phyloP scores from a whole-genome alignment of 1,284 basidiomycete species.

The Trichosporon sp. region DNA sequence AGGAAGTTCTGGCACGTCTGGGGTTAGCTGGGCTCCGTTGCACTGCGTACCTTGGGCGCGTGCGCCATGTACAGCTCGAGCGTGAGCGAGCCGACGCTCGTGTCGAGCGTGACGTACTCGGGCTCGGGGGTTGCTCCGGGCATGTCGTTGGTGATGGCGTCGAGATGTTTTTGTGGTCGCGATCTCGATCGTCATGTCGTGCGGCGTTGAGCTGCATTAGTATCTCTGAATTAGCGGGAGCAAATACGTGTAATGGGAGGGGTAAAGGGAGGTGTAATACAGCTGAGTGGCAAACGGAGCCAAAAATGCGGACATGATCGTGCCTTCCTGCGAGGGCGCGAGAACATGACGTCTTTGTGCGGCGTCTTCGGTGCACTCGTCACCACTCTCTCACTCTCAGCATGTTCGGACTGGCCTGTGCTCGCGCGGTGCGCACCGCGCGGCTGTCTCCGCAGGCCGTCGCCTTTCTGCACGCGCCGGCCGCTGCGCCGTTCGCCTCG shows the following conservation, averaged over 20 bases:
- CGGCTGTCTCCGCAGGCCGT: not conserved
- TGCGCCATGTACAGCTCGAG: slow-evolving; percentile 88
- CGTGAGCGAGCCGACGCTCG: slow-evolving; percentile 78
- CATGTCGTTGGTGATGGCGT: slow-evolving; percentile 6
- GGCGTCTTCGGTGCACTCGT: not conserved
- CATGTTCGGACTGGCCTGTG: not conserved
- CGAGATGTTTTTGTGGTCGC: not conserved
- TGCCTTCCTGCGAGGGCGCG: not conserved
- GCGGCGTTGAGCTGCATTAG: not conserved
- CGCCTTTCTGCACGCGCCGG: not conserved
- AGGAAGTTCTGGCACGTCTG: slow-evolving; percentile 93
- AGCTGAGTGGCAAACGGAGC: not conserved
- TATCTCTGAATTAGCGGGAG: too few species aligned
- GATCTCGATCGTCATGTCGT: not conserved
- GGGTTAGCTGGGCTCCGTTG: not conserved
- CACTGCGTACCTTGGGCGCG: slow-evolving; percentile 66
- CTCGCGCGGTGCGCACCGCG: not conserved
- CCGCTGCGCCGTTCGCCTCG: not conserved
- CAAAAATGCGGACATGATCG: not conserved
- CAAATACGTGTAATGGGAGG: not conserved
- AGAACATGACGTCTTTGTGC: not conserved
- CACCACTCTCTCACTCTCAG: not conserved
- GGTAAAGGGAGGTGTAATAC: not conserved
- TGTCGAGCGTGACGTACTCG: slow-evolving; percentile 66
- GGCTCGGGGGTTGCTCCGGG: slow-evolving; percentile 3